phyloP scores from a whole-genome alignment of 179 eudicot species.

The Monotropa hypopitys region DNA sequence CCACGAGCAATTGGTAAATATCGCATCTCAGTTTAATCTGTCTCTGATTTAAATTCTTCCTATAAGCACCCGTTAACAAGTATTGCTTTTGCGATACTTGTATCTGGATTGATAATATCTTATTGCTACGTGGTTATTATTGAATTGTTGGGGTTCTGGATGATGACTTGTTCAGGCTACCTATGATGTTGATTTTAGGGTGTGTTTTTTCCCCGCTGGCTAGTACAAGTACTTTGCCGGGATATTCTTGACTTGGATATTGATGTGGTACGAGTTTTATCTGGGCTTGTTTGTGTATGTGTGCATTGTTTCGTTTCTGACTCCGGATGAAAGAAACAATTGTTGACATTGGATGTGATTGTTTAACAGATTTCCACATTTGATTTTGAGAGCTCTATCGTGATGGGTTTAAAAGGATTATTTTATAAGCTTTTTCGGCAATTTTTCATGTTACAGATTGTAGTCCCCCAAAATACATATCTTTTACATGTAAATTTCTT shows the following conservation, averaged over 20 bases:
- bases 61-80: background rate
- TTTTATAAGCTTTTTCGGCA: background rate
- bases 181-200: background rate
- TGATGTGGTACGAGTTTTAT: background rate
- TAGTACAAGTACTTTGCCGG: background rate
- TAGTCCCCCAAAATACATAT: background rate
- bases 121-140: background rate
- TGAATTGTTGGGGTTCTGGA: background rate
- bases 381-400: background rate
- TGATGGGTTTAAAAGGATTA: background rate
- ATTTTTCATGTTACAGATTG: background rate
- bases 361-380: background rate
- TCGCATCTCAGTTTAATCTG: background rate
- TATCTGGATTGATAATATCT: background rate
- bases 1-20: background rate
- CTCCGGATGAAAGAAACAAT: background rate
- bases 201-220: background rate
- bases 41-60: background rate
- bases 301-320: background rate
- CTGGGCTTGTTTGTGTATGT: background rate
- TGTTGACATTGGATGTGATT: background rate
- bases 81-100: background rate
- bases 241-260: background rate
- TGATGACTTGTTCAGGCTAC: background rate
- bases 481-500: background rate